Conservation (phyloP, 1,139 yeast genomes). For the Nematodospora anomalae region DNA sequence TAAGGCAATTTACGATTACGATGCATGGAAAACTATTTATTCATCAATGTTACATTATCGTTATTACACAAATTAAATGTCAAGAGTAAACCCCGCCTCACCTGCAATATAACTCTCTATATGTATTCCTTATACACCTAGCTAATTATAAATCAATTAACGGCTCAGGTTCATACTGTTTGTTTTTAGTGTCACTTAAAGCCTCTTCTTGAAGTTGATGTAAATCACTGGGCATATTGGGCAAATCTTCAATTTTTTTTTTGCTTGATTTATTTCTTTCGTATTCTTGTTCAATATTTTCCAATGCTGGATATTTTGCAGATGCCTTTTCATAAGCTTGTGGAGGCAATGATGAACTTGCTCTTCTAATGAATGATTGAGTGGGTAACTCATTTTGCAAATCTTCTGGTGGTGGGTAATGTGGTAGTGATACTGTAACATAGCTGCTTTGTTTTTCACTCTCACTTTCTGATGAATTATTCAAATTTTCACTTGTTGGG, state of each 20-base stretch:
- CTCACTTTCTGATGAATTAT: constrained; percentile 11
- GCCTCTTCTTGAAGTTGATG: constrained; percentile 10
- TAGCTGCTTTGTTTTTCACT: constrained; percentile 6
- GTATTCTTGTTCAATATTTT: constrained; percentile 17
- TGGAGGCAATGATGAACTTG: constrained; percentile 14
- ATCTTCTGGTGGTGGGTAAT: constrained; percentile 17
- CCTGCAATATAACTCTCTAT: no score
- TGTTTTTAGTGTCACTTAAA: constrained; percentile 1
- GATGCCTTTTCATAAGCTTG: constrained; percentile 21
- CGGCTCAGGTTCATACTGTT: constrained; percentile 31
- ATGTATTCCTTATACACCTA: no score
- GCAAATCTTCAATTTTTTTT: constrained; percentile 8
- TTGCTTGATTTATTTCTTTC: constrained; percentile 1
- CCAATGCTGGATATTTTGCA: constrained; percentile 22
- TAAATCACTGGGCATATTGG: constrained; percentile 14
- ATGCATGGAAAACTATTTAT: no score
- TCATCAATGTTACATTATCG: no score
- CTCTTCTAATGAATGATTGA: constrained; percentile 14
- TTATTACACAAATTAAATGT: no score
- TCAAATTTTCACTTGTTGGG: constrained; percentile 14
- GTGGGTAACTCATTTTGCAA: constrained; percentile 11
- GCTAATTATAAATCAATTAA: constrained; percentile 34
- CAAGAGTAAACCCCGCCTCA: no score
- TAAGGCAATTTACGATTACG: no score
- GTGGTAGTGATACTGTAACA: constrained; percentile 15